Percentiles rank a stretch among this genome's conserved stretches.
phyloP scores from a whole-genome alignment of 352 stramenopile species.

The Albugo laibachii region DNA sequence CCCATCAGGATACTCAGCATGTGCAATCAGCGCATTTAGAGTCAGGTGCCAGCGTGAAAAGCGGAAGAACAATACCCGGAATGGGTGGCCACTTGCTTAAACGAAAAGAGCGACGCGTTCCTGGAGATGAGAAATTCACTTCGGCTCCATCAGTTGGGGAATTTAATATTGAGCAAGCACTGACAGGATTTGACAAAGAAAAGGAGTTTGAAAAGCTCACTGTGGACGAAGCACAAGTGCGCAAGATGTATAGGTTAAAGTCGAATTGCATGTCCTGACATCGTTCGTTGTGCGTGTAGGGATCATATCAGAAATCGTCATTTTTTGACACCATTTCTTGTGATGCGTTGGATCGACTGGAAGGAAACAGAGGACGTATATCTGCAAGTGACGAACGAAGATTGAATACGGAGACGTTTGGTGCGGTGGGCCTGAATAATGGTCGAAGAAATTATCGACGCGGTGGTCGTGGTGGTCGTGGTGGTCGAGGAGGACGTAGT shows the following conservation, averaged over 20 bases:
- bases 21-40: too few relatives aligned
- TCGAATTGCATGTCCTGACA: constrained; percentile 2
- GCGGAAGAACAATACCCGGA: constrained; percentile 40
- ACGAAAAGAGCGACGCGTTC: constrained; percentile 46
- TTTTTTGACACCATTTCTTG: constrained; percentile 85
- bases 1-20: too few relatives aligned
- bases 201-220: constrained; percentile 57
- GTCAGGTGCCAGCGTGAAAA: too few relatives aligned
- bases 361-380: constrained; percentile 45
- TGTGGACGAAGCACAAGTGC: constrained; percentile 20
- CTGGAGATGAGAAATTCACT: constrained; percentile 13
- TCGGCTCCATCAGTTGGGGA: constrained; percentile 13
- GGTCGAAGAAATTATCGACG: constrained; percentile 38
- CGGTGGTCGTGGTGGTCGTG: constrained; percentile 17
- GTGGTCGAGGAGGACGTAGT: constrained; percentile 14
- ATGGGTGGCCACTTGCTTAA: constrained; percentile 68
- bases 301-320: constrained; percentile 73
- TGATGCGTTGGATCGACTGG: constrained; percentile 62
- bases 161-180: constrained; percentile 48
- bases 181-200: constrained; percentile 62
- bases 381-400: constrained; percentile 59
- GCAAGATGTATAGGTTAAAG: constrained; percentile 1
- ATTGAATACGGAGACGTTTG: constrained; percentile 80
- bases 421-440: constrained; percentile 67
- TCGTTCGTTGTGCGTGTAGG: constrained; percentile 6